Conservation (phyloP, 2,329 filamentous ascomycete species). For the Apiospora arundinis region DNA sequence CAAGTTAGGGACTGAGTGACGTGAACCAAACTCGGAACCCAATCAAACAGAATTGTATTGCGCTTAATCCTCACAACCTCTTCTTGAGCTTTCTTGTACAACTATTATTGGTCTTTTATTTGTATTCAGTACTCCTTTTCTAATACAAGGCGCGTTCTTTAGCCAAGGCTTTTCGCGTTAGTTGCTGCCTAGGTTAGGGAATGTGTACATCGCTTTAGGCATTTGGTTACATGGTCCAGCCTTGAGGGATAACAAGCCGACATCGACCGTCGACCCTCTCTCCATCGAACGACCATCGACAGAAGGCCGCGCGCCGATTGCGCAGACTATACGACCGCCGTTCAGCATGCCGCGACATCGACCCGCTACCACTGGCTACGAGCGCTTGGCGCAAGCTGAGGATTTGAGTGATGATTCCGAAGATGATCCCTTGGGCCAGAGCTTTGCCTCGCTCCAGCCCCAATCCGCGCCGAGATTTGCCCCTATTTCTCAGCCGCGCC, state of each 20-base stretch:
- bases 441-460: constrained; percentile 60
- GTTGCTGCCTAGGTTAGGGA: constrained; percentile 7
- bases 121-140: neutral
- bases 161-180: neutral
- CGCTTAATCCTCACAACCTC: neutral
- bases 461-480: constrained; percentile 67
- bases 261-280: neutral
- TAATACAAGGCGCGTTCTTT: neutral
- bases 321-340: constrained; percentile 12
- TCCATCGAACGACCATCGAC: constrained; percentile 18
- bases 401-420: constrained; percentile 76
- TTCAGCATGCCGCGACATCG: constrained; percentile 68
- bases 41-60: neutral
- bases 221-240: neutral
- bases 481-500: constrained; percentile 65
- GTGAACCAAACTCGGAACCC: neutral
- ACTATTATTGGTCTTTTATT: neutral
- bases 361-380: constrained; percentile 81
- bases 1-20: neutral
- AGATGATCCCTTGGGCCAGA: constrained; percentile 64
- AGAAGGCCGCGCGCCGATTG: constrained; percentile 4
- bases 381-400: constrained; percentile 83
- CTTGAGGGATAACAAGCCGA: constrained; percentile 2
- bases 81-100: neutral
- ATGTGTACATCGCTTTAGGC: neutral